These are phyloP conservation scores for Orychophragmus violaceus DNA, from an alignment of 345 rosid genomes.

Conservation along the genomic window DNA sequence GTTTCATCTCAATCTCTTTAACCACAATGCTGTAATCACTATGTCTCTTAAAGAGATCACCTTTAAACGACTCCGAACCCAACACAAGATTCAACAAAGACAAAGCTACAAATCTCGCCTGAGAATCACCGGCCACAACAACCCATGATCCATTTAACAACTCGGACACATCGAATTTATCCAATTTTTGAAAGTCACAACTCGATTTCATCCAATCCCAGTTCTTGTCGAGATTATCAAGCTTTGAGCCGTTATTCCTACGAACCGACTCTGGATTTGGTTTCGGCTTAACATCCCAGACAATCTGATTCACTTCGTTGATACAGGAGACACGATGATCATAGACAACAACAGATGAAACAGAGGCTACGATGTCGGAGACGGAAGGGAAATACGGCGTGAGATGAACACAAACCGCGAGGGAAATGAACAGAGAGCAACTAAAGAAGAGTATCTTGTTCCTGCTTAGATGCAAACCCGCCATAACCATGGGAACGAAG, in stretches of 20 bases:
- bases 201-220: conserved; percentile 59
- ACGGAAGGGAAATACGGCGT: conserved; percentile 67
- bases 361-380: conserved; percentile 52
- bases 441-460: conserved; percentile 68
- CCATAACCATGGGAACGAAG: too few relatives aligned
- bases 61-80: conserved; percentile 37
- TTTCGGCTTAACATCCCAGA: conserved; percentile 51
- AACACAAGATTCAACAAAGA: conserved; percentile 50
- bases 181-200: conserved; percentile 56
- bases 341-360: conserved; percentile 48
- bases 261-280: neutral
- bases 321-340: conserved; percentile 56
- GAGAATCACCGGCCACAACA: conserved; percentile 77
- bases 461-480: conserved; percentile 73
- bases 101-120: conserved; percentile 46
- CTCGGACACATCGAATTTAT: conserved; percentile 45
- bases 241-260: conserved; percentile 11
- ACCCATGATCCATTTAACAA: conserved; percentile 75
- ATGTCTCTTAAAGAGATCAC: conserved; percentile 73
- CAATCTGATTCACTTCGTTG: conserved; percentile 51
- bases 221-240: conserved; percentile 34
- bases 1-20: conserved; percentile 59
- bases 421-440: conserved; percentile 56
- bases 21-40: conserved; percentile 57
- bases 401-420: conserved; percentile 67